Base-by-base conservation (phyloP, 2,329 filamentous ascomycete species). In the Microcyclospora pomicola region DNA sequence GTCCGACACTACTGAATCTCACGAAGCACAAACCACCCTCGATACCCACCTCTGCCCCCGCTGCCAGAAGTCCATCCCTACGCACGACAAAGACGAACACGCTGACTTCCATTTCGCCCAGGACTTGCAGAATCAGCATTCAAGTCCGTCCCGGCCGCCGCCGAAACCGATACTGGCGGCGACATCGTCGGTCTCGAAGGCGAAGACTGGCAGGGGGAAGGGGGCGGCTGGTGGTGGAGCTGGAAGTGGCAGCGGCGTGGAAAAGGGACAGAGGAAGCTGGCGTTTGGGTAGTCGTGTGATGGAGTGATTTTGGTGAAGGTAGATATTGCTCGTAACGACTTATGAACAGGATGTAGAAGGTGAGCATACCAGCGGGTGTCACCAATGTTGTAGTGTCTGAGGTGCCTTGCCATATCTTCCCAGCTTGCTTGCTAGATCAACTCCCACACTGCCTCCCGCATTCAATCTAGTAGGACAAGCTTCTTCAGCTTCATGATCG, bases 51-150 rank as follows among this genome's bases (percentile, higher is more conserved):
- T 64, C 39, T 93, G 85, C 58, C 55, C 65, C 35, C 74, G 75
- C 44, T 94, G 86, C 59, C 68, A 71, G 42, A 68, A 44, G 6
- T 55, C 58, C n/a, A 65, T 91, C 27, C 65, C 69, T 10, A 64
- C 68, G 30, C 54, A 65, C 16, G 73, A 79, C 39, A 70, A 72
- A 49, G 72, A 77, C 47, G 87, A 82, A 60, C 91, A 98, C 58
- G 69, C 80, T 38, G 91, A 98, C 59, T 96, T 87, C 80, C 91
- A 98, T 62, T 80, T 94, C 61, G 91, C 91, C 33, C 84, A 82
- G 61, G 82, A 88, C 49, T 68, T 98, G 24, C 79, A 87, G 46
- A 71, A 77, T 40, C 69, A 80, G 47, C 71, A 80, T 62, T 35
- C 46, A 9, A 51, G 37, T 28, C 43, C 52, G 6, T 35, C 41